A percentile compares a stretch with the other conserved stretches of the same genome.
Conservation (phyloP, 2,329 filamentous ascomycete species). For the Didymella exigua region DNA sequence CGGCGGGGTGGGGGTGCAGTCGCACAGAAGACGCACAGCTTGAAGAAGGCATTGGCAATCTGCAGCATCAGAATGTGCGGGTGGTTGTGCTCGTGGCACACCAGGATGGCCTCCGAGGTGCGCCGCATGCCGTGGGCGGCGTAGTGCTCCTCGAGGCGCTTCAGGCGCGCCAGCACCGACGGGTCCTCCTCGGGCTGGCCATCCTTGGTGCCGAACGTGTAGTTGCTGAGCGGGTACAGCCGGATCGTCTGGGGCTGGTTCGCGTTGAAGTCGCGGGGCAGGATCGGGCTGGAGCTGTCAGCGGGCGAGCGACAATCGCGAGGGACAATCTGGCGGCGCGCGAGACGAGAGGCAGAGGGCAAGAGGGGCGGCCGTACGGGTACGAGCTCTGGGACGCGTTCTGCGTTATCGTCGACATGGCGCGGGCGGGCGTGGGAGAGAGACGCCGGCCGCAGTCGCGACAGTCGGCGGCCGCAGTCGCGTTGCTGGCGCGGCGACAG, state of each 20-base stretch:
- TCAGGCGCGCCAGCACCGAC: conserved; percentile 88
- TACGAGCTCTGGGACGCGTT: conserved; percentile 77
- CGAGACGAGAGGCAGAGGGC: not conserved
- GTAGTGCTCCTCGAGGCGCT: conserved; percentile 96
- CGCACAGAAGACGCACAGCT: no score
- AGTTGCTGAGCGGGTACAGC: conserved; percentile 94
- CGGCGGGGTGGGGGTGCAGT: no score
- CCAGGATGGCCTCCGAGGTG: conserved; percentile 94
- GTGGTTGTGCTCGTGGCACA: conserved; percentile 99
- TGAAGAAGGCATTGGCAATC: conserved; percentile 99
- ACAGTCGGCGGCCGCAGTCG: conserved; percentile 15
- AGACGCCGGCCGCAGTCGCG: conserved; percentile 14
- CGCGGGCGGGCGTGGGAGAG: no score
- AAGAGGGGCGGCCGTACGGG: conserved; percentile 53
- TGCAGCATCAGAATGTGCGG: conserved; percentile 98
- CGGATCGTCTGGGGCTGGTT: conserved; percentile 90
- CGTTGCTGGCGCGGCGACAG: conserved; percentile 12
- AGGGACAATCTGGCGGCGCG: no score
- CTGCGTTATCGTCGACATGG: conserved; percentile 85
- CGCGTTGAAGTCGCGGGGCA: conserved; percentile 82
- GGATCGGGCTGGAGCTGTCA: conserved; percentile 63
- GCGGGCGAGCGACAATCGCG: no score
- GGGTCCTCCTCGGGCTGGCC: conserved; percentile 97
- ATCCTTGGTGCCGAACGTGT: conserved; percentile 98
- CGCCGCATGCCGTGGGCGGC: conserved; percentile 90